Percentiles rank a stretch among this genome's conserved stretches.
Evolutionary conservation across 345 rosid genomes (phyloP).

Genomic region (Lepidium sativum): DNA sequence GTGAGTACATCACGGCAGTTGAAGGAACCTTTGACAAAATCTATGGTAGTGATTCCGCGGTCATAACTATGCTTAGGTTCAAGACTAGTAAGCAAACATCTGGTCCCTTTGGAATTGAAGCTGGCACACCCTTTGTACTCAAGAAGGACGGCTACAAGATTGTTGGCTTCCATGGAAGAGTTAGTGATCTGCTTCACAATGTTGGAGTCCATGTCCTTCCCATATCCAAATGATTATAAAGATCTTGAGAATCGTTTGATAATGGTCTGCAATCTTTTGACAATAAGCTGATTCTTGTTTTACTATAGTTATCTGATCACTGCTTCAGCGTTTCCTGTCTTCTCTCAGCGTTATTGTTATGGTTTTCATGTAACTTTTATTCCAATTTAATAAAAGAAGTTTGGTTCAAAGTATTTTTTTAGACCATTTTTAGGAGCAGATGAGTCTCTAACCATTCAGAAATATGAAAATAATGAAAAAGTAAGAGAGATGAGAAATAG

Average conservation of each 20-base stretch:
- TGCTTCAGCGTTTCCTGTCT: too few species aligned
- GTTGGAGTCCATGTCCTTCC: constrained; percentile 26
- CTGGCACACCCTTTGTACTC: not conserved
- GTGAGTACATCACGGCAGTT: constrained; percentile 17
- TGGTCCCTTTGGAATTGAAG: constrained; percentile 15
- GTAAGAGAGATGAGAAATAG: too few species aligned
- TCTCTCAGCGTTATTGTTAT: too few species aligned
- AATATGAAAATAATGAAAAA: too few species aligned
- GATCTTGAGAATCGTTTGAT: not conserved
- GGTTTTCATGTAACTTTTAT: too few species aligned
- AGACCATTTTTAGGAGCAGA: too few species aligned
- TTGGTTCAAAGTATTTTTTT: too few species aligned
- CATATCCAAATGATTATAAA: constrained; percentile 7
- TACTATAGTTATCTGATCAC: too few species aligned
- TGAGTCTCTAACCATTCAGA: too few species aligned
- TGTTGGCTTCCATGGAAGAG: constrained; percentile 27
- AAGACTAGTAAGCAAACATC: constrained; percentile 13
- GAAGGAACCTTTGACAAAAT: not conserved
- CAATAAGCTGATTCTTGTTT: too few species aligned
- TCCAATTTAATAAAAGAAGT: too few species aligned
- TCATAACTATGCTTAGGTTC: constrained; percentile 17
- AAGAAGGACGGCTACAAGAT: constrained; percentile 9
- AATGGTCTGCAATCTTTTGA: too few species aligned
- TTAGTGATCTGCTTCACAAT: constrained; percentile 4
- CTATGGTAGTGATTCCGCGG: not conserved